phyloP scores from a whole-genome alignment of 352 stramenopile species.

The Phytophthora kernoviae region DNA sequence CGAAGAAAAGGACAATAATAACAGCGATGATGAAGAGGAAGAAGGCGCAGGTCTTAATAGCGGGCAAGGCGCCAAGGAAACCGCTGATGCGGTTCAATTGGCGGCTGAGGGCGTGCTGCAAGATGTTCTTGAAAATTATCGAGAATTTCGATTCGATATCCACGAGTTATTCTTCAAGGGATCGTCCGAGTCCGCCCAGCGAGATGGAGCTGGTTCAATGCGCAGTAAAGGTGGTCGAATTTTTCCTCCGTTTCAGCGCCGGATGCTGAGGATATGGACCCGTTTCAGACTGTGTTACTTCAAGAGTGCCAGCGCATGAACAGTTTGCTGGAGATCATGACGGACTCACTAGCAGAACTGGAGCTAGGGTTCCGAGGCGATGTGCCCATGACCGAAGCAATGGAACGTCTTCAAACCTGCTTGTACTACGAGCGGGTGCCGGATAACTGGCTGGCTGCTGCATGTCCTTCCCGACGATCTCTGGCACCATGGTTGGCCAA shows the following conservation, averaged over 20 bases:
- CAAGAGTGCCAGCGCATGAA: slow-evolving; percentile 94
- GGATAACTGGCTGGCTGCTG: slow-evolving; percentile 67
- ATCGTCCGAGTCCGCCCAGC: slow-evolving; percentile 34
- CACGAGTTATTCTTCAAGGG: slow-evolving; percentile 78
- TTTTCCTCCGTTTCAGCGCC: slow-evolving; percentile 39
- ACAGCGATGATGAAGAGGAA: slow-evolving; percentile 43
- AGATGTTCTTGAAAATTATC: slow-evolving; percentile 91
- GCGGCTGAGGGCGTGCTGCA: slow-evolving; percentile 86
- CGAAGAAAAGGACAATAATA: slow-evolving; percentile 43
- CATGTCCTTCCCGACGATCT: slow-evolving; percentile 80
- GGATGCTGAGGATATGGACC: slow-evolving; percentile 81
- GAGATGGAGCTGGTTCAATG: slow-evolving; percentile 7
- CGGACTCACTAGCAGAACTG: slow-evolving; percentile 75
- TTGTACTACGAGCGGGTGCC: slow-evolving; percentile 84
- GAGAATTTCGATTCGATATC: slow-evolving; percentile 86
- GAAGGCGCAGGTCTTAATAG: slow-evolving; percentile 11
- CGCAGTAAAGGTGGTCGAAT: slow-evolving; percentile 38
- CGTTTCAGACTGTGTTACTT: slow-evolving; percentile 90
- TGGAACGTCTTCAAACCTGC: slow-evolving; percentile 84
- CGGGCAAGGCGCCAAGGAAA: slow-evolving; percentile 36
- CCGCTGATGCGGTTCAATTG: slow-evolving; percentile 69
- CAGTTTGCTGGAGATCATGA: slow-evolving; percentile 76
- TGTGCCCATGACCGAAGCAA: slow-evolving; percentile 85
- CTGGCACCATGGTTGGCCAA: slow-evolving; percentile 87
- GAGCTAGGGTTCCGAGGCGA: slow-evolving; percentile 90